Conservation (phyloP, 371 early-diverging fungal species). For the Synchytrium microbalum region DNA sequence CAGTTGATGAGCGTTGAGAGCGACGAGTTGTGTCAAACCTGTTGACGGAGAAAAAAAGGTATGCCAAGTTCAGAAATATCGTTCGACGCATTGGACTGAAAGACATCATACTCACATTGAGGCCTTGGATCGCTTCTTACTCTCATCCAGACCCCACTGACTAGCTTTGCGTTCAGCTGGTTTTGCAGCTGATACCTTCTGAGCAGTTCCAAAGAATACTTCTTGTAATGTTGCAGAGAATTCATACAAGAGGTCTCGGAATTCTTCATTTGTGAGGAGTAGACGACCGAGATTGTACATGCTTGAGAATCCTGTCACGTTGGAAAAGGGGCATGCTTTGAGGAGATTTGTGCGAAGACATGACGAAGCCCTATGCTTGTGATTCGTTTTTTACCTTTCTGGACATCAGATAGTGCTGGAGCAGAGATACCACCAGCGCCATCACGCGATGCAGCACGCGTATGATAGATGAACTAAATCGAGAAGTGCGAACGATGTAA, state of each 20-base stretch:
- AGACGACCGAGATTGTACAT: conserved; percentile 39
- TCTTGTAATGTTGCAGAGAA: conserved; percentile 42
- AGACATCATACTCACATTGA: no score
- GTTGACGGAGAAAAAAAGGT: no score
- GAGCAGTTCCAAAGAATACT: conserved; percentile 36
- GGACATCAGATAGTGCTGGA: background rate
- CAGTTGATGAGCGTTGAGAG: conserved; percentile 15
- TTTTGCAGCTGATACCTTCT: no score
- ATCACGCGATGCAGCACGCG: conserved; percentile 3
- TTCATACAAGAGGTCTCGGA: conserved; percentile 42
- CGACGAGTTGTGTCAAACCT: no score
- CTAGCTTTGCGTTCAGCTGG: no score
- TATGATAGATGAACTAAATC: conserved; percentile 50
- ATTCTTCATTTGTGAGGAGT: conserved; percentile 43
- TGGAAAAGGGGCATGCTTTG: background rate
- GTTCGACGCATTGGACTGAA: no score
- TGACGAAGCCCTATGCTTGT: no score
- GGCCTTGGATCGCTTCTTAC: background rate
- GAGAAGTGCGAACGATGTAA: background rate
- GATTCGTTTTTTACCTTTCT: background rate
- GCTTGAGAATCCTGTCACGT: conserved; percentile 17
- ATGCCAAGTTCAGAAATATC: no score
- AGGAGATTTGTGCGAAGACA: background rate
- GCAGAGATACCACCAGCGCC: background rate
- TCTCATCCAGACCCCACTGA: background rate